Percentiles rank a stretch among this genome's conserved stretches.
Evolutionary conservation across 768 basidiomycete genomes (phyloP).

Genomic region (Jaapia argillacea): DNA sequence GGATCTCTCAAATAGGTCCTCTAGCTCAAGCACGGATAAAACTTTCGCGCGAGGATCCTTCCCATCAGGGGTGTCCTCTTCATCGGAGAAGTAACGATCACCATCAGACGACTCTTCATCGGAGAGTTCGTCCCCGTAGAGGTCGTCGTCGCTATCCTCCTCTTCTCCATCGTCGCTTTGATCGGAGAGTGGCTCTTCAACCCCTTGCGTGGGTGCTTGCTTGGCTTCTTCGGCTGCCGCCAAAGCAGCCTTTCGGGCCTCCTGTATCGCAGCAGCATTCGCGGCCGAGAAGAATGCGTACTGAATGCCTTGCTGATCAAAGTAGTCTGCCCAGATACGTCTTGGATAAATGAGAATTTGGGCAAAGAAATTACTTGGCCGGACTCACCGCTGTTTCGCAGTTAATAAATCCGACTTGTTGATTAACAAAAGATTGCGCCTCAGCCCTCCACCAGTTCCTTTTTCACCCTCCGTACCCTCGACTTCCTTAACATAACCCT

Average conservation of each 20-base stretch:
- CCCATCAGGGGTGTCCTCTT: slow-evolving; percentile 33
- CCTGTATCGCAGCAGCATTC: slow-evolving; percentile 77
- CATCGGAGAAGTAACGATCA: slow-evolving; percentile 8
- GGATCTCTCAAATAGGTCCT: slow-evolving; percentile 62
- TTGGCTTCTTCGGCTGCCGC: slow-evolving; percentile 17
- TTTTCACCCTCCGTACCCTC: slow-evolving; percentile 75
- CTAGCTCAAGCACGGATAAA: slow-evolving; percentile 78
- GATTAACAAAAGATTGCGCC: slow-evolving; percentile 75
- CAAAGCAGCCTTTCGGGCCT: slow-evolving; percentile 47
- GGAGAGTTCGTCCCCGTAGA: slow-evolving; percentile 19
- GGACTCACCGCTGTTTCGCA: slow-evolving; percentile 64
- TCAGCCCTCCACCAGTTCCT: slow-evolving; percentile 62
- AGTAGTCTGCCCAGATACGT: slow-evolving; percentile 84
- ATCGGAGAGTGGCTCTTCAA: slow-evolving; percentile 13
- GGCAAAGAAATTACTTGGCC: neutral
- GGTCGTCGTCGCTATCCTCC: slow-evolving; percentile 16
- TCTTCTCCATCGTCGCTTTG: slow-evolving; percentile 12
- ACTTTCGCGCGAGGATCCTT: slow-evolving; percentile 66
- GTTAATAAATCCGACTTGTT: slow-evolving; percentile 96
- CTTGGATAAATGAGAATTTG: slow-evolving; percentile 26
- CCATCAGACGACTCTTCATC: slow-evolving; percentile 19
- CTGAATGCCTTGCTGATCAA: slow-evolving; percentile 60
- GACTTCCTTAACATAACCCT: slow-evolving; percentile 76
- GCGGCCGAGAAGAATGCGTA: slow-evolving; percentile 94
- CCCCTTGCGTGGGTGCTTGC: slow-evolving; percentile 16